Percentiles rank a stretch among this genome's conserved stretches.
Conservation (phyloP, 2,329 filamentous ascomycete species). For the Phialophora macrospora region DNA sequence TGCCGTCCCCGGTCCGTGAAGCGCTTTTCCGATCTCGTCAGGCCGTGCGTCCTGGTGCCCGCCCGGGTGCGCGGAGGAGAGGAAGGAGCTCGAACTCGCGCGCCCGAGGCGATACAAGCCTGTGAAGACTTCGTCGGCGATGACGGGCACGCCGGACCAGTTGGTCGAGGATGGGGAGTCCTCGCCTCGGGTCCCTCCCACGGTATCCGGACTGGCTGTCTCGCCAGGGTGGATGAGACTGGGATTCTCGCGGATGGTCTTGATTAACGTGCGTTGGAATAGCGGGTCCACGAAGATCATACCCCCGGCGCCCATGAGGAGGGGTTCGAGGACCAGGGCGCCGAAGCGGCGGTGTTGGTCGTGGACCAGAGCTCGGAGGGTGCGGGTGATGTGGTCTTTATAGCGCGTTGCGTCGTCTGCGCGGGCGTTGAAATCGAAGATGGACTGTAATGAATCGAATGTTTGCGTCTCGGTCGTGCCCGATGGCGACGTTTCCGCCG, state of each 20-base stretch:
- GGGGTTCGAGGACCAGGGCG: slow-evolving; percentile 77
- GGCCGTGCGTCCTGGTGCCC: neutral
- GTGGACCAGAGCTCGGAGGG: slow-evolving; percentile 59
- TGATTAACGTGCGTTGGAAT: slow-evolving; percentile 74
- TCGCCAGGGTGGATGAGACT: slow-evolving; percentile 56
- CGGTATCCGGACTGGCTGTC: neutral
- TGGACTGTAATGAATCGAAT: slow-evolving; percentile 57
- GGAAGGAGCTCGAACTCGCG: slow-evolving; percentile 71
- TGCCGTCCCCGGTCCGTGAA: no score
- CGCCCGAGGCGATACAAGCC: slow-evolving; percentile 81
- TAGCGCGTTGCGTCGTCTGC: slow-evolving; percentile 60
- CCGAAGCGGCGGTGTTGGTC: slow-evolving; percentile 70
- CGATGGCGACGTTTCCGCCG: slow-evolving; percentile 17
- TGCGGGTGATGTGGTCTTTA: slow-evolving; percentile 61
- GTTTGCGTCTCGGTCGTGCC: slow-evolving; percentile 40
- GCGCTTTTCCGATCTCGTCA: no score
- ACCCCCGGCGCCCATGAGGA: slow-evolving; percentile 80
- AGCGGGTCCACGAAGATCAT: slow-evolving; percentile 85
- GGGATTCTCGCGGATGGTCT: slow-evolving; percentile 66
- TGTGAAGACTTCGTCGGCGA: slow-evolving; percentile 89
- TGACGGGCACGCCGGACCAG: slow-evolving; percentile 77
- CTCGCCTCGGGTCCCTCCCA: neutral
- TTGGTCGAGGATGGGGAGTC: slow-evolving; percentile 33
- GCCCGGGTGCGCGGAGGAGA: slow-evolving; percentile 45
- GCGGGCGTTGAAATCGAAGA: slow-evolving; percentile 65